Conservation (phyloP, 495 filamentous ascomycete species). For the Chaetomium fimeti region DNA sequence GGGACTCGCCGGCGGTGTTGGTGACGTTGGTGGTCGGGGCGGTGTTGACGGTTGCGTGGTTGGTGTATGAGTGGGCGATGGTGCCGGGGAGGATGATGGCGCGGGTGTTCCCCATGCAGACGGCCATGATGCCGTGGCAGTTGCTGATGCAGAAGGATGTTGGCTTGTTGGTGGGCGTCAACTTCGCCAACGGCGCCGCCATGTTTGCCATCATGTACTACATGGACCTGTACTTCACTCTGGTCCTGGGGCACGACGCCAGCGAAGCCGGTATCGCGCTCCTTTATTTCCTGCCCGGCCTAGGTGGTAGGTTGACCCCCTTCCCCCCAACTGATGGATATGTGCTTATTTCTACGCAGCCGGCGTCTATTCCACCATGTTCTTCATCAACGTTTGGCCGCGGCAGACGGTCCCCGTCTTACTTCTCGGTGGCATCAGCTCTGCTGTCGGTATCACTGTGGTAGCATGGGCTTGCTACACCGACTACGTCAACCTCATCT, state of each 20-base stretch:
- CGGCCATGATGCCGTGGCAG: conserved; percentile 57
- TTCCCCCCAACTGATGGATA: neutral
- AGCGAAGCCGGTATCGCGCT: conserved; percentile 52
- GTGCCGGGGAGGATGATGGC: conserved; percentile 46
- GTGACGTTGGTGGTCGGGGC: conserved; percentile 52
- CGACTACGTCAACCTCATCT: conserved; percentile 44
- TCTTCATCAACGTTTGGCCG: conserved; percentile 56
- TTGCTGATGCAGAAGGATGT: conserved; percentile 53
- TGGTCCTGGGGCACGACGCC: conserved; percentile 49
- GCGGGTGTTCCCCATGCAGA: conserved; percentile 46
- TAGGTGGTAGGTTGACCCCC: conserved; percentile 39
- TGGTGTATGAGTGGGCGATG: conserved; percentile 57
- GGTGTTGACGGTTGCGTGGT: conserved; percentile 47
- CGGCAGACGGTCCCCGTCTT: conserved; percentile 55
- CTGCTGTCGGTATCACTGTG: conserved; percentile 49
- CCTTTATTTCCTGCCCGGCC: conserved; percentile 47
- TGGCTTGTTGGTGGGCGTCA: conserved; percentile 52
- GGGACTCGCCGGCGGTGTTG: conserved; percentile 50
- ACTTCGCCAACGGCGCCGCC: conserved; percentile 53
- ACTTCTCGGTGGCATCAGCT: conserved; percentile 48
- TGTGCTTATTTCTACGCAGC: conserved; percentile 29
- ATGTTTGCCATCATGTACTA: conserved; percentile 59
- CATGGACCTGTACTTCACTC: conserved; percentile 57
- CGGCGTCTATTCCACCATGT: conserved; percentile 55
- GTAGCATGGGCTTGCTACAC: conserved; percentile 50